These are phyloP conservation scores for Lipomyces sp. DNA, from an alignment of 805 yeast genomes.

Conservation along the genomic window DNA sequence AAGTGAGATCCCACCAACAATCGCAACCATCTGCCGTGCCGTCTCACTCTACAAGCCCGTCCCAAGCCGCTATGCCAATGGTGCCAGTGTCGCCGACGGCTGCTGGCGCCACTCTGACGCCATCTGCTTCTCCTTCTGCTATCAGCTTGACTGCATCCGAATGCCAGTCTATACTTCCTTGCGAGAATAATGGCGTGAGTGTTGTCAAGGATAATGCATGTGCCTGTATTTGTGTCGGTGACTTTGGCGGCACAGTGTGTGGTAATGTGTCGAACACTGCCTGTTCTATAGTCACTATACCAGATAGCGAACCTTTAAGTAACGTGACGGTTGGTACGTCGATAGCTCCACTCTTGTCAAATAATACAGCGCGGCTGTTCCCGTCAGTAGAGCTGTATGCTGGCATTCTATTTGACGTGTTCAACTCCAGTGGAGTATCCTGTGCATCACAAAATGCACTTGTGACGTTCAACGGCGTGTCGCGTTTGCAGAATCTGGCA, in stretches of 20 bases:
- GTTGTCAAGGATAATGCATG: constrained; percentile 19
- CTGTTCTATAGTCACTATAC: constrained; percentile 14
- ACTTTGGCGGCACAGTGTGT: constrained; percentile 22
- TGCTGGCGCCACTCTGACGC: neutral
- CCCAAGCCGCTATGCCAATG: neutral
- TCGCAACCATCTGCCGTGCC: neutral
- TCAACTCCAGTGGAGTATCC: constrained; percentile 12
- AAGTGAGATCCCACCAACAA: constrained; percentile 14
- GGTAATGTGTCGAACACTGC: constrained; percentile 13
- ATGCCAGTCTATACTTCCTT: constrained; percentile 16
- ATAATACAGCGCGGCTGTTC: constrained; percentile 4
- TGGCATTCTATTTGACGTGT: constrained; percentile 5
- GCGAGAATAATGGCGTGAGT: constrained; percentile 27
- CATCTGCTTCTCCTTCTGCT: constrained; percentile 15
- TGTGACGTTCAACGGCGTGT: constrained; percentile 20
- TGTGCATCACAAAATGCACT: constrained; percentile 33
- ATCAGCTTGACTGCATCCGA: constrained; percentile 10
- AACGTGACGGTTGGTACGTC: constrained; percentile 27
- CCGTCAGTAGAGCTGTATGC: constrained; percentile 13
- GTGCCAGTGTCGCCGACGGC: neutral
- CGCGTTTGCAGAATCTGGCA: neutral
- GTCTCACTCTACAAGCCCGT: constrained; percentile 5
- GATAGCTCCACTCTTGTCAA: constrained; percentile 12
- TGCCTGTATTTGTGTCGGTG: constrained; percentile 29
- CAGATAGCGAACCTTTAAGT: neutral